Conservation (phyloP, 306 rosid genomes). For the Herpetospermum pedunculosum region DNA sequence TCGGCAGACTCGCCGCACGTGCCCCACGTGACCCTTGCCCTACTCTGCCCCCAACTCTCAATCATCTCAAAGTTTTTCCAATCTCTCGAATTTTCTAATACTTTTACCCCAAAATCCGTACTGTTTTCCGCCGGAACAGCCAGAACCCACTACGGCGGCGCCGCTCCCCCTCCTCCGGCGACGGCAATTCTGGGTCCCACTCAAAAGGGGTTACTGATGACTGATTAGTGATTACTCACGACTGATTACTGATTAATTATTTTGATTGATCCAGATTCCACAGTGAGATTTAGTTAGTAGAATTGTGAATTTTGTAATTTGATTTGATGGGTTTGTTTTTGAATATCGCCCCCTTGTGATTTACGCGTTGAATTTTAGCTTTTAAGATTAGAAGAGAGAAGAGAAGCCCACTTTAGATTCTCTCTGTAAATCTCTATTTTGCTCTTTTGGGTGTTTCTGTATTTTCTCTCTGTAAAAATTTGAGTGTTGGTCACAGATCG, state of each 20-base stretch:
- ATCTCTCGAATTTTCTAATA: background rate
- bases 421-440: background rate
- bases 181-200: conserved; percentile 6
- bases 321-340: background rate
- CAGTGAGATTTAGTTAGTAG: background rate
- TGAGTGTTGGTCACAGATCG: conserved; percentile 3
- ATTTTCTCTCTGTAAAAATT: conserved; percentile 8
- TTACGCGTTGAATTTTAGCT: conserved; percentile 13
- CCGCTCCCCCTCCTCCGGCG: background rate
- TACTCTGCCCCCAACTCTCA: conserved; percentile 1
- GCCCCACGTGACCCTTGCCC: conserved; percentile 11
- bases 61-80: background rate
- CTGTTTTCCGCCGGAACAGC: background rate
- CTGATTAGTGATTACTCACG: background rate
- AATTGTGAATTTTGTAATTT: background rate
- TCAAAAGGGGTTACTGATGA: background rate
- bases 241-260: no score
- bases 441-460: background rate
- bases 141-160: background rate
- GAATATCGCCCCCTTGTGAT: background rate
- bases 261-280: no score
- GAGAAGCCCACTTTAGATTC: conserved; percentile 8
- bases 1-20: conserved; percentile 1
- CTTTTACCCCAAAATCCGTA: background rate
- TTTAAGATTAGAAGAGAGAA: no score